These are phyloP conservation scores for Monosporascus sp. DNA, from an alignment of 2,329 filamentous ascomycete genomes.

Conservation along the genomic window DNA sequence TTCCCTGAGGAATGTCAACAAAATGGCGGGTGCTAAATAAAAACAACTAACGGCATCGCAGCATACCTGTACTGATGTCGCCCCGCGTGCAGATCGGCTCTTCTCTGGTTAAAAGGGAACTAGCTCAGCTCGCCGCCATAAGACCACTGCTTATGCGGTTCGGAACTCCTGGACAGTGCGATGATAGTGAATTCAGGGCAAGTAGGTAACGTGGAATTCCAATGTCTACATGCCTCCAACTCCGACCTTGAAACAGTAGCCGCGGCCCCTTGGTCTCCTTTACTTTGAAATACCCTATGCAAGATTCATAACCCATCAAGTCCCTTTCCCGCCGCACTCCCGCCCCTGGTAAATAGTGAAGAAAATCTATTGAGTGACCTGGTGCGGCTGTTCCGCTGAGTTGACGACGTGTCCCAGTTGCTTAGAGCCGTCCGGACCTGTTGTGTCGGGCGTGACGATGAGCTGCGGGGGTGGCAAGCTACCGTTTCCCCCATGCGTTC, in stretches of 20 bases:
- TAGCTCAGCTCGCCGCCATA: too few species aligned
- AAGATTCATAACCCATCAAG: not conserved
- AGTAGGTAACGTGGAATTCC: too few species aligned
- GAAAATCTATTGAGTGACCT: slow-evolving; percentile 29
- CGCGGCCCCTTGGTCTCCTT: not conserved
- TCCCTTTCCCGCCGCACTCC: not conserved
- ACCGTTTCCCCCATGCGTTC: slow-evolving; percentile 6
- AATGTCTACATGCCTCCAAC: too few species aligned
- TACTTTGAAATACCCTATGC: not conserved
- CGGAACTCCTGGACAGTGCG: too few species aligned
- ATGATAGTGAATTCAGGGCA: too few species aligned
- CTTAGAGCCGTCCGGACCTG: slow-evolving; percentile 36
- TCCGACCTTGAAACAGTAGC: not conserved
- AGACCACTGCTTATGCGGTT: too few species aligned
- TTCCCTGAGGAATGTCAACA: too few species aligned
- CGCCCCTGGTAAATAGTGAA: not conserved
- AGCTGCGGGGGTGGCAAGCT: slow-evolving; percentile 34
- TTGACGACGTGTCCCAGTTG: slow-evolving; percentile 33
- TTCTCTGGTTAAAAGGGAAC: too few species aligned
- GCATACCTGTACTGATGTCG: too few species aligned
- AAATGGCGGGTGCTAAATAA: too few species aligned
- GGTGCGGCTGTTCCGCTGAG: slow-evolving; percentile 28
- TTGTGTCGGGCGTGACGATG: slow-evolving; percentile 46
- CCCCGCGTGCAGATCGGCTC: too few species aligned
- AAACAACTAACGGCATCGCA: too few species aligned